These are phyloP conservation scores for Paspalum vaginatum DNA, from an alignment of 176 grass and related monocot species.

Conservation along the genomic window DNA sequence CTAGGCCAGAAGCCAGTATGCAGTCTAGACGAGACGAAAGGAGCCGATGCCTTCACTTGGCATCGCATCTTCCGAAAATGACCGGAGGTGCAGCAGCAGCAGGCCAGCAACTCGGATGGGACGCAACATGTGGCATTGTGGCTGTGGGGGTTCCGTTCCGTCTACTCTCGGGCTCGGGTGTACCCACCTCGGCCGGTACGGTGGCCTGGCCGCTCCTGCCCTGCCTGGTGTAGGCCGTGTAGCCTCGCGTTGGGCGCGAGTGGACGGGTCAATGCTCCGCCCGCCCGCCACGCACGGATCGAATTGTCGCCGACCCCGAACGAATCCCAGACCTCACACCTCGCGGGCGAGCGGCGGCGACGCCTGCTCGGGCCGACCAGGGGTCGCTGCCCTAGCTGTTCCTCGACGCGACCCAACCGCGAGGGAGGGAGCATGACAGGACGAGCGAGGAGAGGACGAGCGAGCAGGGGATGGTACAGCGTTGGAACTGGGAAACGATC, in stretches of 20 bases:
- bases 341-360: neutral
- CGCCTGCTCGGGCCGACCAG: conserved; percentile 22
- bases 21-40: neutral
- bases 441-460: neutral
- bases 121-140: conserved; percentile 4
- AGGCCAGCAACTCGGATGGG: neutral
- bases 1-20: neutral
- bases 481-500: neutral
- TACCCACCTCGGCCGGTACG: neutral
- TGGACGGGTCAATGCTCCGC: conserved; percentile 25
- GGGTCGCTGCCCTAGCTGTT: neutral
- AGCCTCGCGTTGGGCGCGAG: neutral
- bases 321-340: neutral
- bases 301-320: neutral
- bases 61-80: neutral
- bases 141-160: neutral
- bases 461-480: neutral
- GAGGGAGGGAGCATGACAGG: neutral
- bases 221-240: too few relatives aligned
- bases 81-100: neutral
- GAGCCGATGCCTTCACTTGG: neutral
- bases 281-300: neutral
- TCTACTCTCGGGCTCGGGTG: conserved; percentile 15
- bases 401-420: conserved; percentile 15
- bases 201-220: too few relatives aligned